Evolutionary conservation across 441 rosid genomes (phyloP), one percentile per base, ranked within the genome.

Genomic region (Flueggea neowawraea): DNA sequence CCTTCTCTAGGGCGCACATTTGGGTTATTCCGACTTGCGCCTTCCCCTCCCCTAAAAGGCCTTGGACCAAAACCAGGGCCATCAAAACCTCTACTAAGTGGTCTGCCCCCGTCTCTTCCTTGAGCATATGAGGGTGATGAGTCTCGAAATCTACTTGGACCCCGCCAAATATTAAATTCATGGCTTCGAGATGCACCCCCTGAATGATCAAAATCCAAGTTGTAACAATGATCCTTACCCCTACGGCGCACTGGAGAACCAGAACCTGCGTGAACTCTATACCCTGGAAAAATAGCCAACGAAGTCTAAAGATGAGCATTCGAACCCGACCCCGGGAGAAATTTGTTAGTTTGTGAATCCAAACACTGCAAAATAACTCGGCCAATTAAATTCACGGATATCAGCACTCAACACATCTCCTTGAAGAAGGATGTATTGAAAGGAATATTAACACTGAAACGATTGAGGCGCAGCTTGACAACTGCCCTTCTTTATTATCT

Each of bases 1-100:
- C 97, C 97, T 63, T 89, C 96, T 76, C 97, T 85, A 50, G 97
- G 96, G 32, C 84, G 89, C 53, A 93, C 90, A 57, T 88, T 93
- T 52, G 91, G 81, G 56, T 79, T 80, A 66, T 82, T 88, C 79
- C 89, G 76, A 63, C 65, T 56, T 68, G 77, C 12, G 15, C 72
- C 77, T 50, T 86, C 90, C n/a, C 80, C 85, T 73, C 80, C 85
- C 71, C 75, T 77, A 17, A 77, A 61, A 48, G 80, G 71, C 50
- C 83, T 86, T 60, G 82, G 81, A 60, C 84, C 86, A 78, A 73
- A 61, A 67, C 73, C 91, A 76, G 87, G 82, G 16, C 82, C 87
- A 69, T 80, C 90, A 31, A 88, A 78, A 69, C 80, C 80, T 77
- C 93, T 82, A 70, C 81, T 81, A 52, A 67, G 60, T 47, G 84